Percentiles rank a stretch among this genome's conserved stretches.
phyloP scores from a whole-genome alignment of 2,329 filamentous ascomycete genomes.

The Scedosporium boydii region DNA sequence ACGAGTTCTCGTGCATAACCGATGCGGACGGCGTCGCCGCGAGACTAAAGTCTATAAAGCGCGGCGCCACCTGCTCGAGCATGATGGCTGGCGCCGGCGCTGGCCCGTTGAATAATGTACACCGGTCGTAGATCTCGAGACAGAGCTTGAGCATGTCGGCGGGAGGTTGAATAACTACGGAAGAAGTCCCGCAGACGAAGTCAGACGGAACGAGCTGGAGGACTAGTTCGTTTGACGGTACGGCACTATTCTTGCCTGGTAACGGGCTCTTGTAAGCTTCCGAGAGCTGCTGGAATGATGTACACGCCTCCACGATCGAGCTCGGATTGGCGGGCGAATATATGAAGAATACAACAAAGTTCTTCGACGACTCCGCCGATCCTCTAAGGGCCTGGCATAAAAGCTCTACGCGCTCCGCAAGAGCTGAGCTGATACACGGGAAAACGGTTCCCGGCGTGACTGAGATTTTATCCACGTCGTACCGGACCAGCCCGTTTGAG shows the following conservation, averaged over 20 bases:
- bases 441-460: conserved; percentile 4
- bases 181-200: conserved; percentile 53
- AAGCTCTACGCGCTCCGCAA: conserved; percentile 38
- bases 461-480: conserved; percentile 30
- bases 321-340: conserved; percentile 55
- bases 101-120: conserved; percentile 45
- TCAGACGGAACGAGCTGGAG: conserved; percentile 66
- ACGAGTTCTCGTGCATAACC: conserved; percentile 67
- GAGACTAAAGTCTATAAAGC: conserved; percentile 67
- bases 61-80: conserved; percentile 60
- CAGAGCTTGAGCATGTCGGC: conserved; percentile 53
- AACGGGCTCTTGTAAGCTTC: conserved; percentile 40
- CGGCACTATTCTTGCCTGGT: conserved; percentile 26
- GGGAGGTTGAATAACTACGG: conserved; percentile 52
- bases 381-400: conserved; percentile 36
- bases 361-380: conserved; percentile 36
- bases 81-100: conserved; percentile 61
- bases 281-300: conserved; percentile 64
- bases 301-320: conserved; percentile 60
- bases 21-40: conserved; percentile 59
- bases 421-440: conserved; percentile 18
- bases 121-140: conserved; percentile 70
- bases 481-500: conserved; percentile 38
- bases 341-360: conserved; percentile 68
- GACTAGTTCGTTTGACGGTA: conserved; percentile 55